A percentile compares a stretch with the other conserved stretches of the same genome.
Conservation (phyloP, 305 asterid species). For the Fraxinus angustifolia region DNA sequence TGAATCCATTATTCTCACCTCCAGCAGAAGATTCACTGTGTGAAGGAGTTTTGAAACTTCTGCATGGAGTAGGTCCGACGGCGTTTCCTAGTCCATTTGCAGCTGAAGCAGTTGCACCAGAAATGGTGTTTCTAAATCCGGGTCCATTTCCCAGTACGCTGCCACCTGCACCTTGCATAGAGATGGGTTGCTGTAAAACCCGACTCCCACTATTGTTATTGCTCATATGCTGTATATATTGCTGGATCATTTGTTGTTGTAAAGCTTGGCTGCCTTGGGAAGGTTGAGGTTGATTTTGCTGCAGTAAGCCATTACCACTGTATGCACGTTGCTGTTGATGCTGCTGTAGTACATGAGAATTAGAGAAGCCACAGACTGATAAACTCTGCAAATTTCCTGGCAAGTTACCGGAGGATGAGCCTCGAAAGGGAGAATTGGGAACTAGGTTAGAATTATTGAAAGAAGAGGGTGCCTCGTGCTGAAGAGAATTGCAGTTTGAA, state of each 20-base stretch:
- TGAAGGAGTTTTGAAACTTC: constrained; percentile 59
- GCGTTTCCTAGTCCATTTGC: constrained; percentile 32
- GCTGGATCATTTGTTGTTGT: constrained; percentile 84
- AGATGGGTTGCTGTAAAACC: constrained; percentile 31
- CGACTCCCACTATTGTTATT: constrained; percentile 40
- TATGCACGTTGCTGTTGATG: constrained; percentile 26
- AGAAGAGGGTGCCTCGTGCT: constrained; percentile 59
- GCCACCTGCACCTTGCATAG: constrained; percentile 41
- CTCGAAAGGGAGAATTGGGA: constrained; percentile 43
- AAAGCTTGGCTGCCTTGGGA: constrained; percentile 50
- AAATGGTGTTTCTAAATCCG: constrained; percentile 29
- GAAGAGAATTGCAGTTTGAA: constrained; percentile 39
- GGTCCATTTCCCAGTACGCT: constrained; percentile 24
- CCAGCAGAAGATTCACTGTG: constrained; percentile 43
- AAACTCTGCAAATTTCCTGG: constrained; percentile 29
- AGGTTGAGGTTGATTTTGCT: constrained; percentile 42
- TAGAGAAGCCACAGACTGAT: constrained; percentile 29
- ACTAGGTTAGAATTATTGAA: constrained; percentile 42
- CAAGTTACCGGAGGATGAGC: constrained; percentile 9
- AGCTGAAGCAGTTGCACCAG: constrained; percentile 29
- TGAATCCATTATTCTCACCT: constrained; percentile 18
- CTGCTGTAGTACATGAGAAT: constrained; percentile 32
- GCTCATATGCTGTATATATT: constrained; percentile 54
- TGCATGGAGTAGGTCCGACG: constrained; percentile 39
- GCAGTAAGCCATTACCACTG: constrained; percentile 31